Evolutionary conservation across 1,284 basidiomycete genomes (phyloP).

Genomic region (Rhodotorula sp.): DNA sequence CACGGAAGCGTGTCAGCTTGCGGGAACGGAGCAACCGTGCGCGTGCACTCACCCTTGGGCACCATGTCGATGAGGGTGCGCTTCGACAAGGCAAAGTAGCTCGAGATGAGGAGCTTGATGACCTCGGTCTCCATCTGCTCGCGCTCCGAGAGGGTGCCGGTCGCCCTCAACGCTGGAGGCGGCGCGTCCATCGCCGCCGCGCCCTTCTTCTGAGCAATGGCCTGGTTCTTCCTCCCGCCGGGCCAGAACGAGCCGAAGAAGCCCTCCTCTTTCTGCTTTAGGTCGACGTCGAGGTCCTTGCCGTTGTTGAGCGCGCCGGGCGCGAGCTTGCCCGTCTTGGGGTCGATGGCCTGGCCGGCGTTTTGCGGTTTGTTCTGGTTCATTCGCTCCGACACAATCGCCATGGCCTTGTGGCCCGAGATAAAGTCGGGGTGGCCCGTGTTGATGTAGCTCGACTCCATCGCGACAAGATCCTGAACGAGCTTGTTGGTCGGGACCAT

Average conservation of each 20-base stretch:
- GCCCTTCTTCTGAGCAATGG: slow-evolving; percentile 68
- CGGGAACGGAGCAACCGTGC: no score
- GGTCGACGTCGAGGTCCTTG: slow-evolving; percentile 86
- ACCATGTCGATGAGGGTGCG: slow-evolving; percentile 99
- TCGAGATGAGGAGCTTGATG: slow-evolving; percentile 67
- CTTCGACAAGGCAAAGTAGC: slow-evolving; percentile 94
- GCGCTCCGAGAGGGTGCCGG: slow-evolving; percentile 87
- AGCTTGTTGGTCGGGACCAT: slow-evolving; percentile 95
- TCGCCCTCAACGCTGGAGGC: slow-evolving; percentile 85
- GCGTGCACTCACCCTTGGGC: slow-evolving; percentile 55
- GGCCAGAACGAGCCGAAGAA: slow-evolving; percentile 96
- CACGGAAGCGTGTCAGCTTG: slow-evolving; percentile 45
- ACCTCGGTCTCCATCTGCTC: slow-evolving; percentile 99
- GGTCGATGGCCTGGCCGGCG: slow-evolving; percentile 58
- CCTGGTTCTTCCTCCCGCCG: slow-evolving; percentile 56
- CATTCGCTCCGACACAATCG: slow-evolving; percentile 77
- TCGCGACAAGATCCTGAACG: slow-evolving; percentile 85
- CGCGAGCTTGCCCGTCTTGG: slow-evolving; percentile 65
- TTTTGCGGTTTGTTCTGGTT: slow-evolving; percentile 65
- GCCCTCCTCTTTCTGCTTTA: slow-evolving; percentile 74
- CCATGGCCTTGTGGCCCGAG: slow-evolving; percentile 93
- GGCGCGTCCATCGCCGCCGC: slow-evolving; percentile 82
- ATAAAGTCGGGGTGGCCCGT: slow-evolving; percentile 99
- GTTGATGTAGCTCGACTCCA: slow-evolving; percentile 97
- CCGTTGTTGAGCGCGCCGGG: slow-evolving; percentile 78